Percentiles rank a stretch among this genome's conserved stretches.
phyloP scores from a whole-genome alignment of 225 moss, liverwort and hornwort genomes.

The Neckera pumila region DNA sequence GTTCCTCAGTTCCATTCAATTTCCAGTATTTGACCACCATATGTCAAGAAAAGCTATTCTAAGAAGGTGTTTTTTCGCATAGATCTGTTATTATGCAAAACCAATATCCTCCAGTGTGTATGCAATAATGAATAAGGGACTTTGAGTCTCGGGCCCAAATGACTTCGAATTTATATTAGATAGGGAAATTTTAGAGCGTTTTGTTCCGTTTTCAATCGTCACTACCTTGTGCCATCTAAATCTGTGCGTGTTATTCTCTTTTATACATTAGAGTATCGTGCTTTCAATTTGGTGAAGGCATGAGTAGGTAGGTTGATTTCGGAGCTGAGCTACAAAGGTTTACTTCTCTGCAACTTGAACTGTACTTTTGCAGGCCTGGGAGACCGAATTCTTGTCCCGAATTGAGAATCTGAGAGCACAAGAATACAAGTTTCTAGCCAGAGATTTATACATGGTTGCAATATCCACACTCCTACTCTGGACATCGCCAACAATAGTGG shows the following conservation, averaged over 20 bases:
- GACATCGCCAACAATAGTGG: constrained; percentile 27
- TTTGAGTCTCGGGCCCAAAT: neutral
- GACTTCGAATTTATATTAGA: neutral
- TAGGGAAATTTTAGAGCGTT: too few species aligned
- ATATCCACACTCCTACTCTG: constrained; percentile 16
- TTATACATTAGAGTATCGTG: neutral
- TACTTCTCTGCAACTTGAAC: neutral
- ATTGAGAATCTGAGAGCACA: constrained; percentile 14
- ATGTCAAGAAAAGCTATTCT: neutral
- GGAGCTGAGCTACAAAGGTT: neutral
- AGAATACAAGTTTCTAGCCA: constrained; percentile 13
- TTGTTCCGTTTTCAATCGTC: neutral
- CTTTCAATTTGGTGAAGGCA: neutral
- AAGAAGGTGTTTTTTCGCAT: neutral
- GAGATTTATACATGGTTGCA: constrained; percentile 1
- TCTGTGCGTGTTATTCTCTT: neutral
- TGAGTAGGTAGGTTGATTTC: neutral
- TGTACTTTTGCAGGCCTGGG: constrained; percentile 16
- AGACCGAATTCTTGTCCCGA: constrained; percentile 1
- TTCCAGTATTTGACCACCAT: neutral
- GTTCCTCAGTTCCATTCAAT: neutral
- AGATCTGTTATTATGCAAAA: neutral
- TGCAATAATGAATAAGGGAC: neutral
- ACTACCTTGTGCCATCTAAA: neutral
- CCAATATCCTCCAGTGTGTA: neutral